phyloP scores from a whole-genome alignment of 768 basidiomycete genomes.

The Hypholoma sublateritium region DNA sequence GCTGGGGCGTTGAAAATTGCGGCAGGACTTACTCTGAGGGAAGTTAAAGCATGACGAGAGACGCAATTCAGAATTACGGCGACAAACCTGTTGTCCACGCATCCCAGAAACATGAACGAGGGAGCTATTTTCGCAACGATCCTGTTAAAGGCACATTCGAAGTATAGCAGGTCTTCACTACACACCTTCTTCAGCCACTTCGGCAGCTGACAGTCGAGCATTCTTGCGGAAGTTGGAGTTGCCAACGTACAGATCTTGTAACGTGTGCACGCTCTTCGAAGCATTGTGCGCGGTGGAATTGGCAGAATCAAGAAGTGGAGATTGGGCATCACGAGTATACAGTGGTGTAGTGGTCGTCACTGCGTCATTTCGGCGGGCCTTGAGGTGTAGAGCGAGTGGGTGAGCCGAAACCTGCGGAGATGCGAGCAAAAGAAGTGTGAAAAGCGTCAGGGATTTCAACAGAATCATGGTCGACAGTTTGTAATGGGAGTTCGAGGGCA shows the following conservation, averaged over 20 bases:
- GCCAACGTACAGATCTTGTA: conserved; percentile 25
- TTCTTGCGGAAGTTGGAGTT: conserved; percentile 25
- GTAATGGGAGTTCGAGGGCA: conserved; percentile 11
- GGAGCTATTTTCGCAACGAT: conserved; percentile 21
- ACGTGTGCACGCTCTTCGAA: conserved; percentile 10
- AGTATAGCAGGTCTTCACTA: not conserved
- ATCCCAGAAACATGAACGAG: conserved; percentile 38
- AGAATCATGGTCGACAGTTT: not conserved
- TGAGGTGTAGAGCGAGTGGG: conserved; percentile 11
- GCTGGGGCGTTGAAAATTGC: conserved; percentile 33
- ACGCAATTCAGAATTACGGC: not conserved
- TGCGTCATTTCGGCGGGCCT: not conserved
- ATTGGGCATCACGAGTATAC: conserved; percentile 7
- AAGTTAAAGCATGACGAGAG: not conserved
- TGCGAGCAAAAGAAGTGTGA: conserved; percentile 18
- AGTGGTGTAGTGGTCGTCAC: not conserved
- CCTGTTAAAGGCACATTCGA: not conserved
- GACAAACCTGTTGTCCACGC: conserved; percentile 32
- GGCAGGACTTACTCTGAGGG: conserved; percentile 23
- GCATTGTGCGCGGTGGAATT: not conserved
- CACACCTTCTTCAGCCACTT: conserved; percentile 21
- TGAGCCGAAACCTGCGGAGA: conserved; percentile 16
- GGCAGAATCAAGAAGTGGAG: not conserved
- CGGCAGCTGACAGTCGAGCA: conserved; percentile 12
- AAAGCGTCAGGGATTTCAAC: conserved; percentile 1